These are phyloP conservation scores for Aspergillus sp. DNA, from an alignment of 2,329 filamentous ascomycete species.

Conservation along the genomic window DNA sequence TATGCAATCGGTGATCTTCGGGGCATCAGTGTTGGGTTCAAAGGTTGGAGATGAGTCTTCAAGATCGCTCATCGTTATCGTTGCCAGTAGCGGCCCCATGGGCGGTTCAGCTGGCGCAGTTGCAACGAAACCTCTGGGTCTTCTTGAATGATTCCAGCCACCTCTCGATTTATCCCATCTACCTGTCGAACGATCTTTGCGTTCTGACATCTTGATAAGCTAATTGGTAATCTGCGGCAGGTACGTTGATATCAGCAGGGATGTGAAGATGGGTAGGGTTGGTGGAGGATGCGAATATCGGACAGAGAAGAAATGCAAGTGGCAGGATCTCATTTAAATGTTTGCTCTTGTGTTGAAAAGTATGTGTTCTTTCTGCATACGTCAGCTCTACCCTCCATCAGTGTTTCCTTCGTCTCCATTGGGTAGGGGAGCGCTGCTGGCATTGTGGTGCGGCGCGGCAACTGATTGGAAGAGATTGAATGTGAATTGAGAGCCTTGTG, in stretches of 20 bases:
- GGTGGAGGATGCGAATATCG: not conserved
- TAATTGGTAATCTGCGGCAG: not conserved
- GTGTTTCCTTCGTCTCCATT: not conserved
- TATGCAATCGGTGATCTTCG: slow-evolving; percentile 4
- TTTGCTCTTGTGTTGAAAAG: not conserved
- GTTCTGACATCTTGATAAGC: not conserved
- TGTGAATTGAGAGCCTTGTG: not conserved
- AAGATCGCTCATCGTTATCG: not conserved
- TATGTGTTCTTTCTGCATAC: not conserved
- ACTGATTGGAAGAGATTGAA: not conserved
- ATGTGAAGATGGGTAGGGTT: not conserved
- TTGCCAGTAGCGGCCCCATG: slow-evolving; percentile 5
- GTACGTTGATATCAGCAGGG: too few species aligned
- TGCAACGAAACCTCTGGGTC: not conserved
- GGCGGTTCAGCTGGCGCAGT: not conserved
- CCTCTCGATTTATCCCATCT: not conserved
- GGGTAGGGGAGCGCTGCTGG: not conserved
- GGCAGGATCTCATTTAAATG: not conserved
- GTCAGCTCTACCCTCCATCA: not conserved
- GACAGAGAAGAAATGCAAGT: not conserved
- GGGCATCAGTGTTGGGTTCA: not conserved
- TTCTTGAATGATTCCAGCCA: not conserved
- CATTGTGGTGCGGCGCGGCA: not conserved
- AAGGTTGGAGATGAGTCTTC: not conserved
- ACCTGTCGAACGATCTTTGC: not conserved